These are phyloP conservation scores for Scheffersomyces quercinus DNA, from an alignment of 1,139 yeast genomes.

Conservation along the genomic window DNA sequence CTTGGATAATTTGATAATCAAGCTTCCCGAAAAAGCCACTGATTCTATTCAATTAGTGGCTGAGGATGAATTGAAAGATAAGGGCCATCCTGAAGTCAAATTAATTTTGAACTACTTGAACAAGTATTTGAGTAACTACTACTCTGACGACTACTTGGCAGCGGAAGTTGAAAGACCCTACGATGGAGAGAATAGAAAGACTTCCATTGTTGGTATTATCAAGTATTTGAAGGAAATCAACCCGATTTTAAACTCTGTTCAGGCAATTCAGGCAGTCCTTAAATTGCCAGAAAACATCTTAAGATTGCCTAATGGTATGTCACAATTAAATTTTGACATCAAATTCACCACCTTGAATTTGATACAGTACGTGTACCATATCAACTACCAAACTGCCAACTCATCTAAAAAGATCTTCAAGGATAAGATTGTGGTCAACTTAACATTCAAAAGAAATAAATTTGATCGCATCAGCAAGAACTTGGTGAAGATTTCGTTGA, in stretches of 20 bases:
- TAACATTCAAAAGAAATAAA: constrained; percentile 35
- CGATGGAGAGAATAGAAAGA: constrained; percentile 1
- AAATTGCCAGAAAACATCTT: constrained; percentile 6
- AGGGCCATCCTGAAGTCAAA: constrained; percentile 17
- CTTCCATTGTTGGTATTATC: constrained; percentile 31
- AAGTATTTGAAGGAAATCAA: constrained; percentile 33
- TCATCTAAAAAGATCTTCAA: constrained; percentile 35
- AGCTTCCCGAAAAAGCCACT: constrained; percentile 22
- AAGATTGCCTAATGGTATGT: constrained; percentile 33
- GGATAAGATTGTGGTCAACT: constrained; percentile 34
- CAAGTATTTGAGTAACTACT: constrained; percentile 17
- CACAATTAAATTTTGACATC: constrained; percentile 34
- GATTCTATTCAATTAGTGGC: constrained; percentile 16
- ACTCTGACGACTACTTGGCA: neutral
- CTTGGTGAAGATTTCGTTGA: constrained; percentile 32
- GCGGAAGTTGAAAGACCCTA: neutral
- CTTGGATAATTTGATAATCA: constrained; percentile 24
- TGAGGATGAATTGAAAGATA: constrained; percentile 4
- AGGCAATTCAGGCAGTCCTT: constrained; percentile 15
- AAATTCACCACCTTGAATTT: constrained; percentile 33
- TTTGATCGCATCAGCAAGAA: constrained; percentile 26
- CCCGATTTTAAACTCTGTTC: constrained; percentile 30
- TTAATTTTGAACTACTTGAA: constrained; percentile 29
- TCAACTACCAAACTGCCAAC: constrained; percentile 28
- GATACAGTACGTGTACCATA: constrained; percentile 34